These are phyloP conservation scores for Saccharomycopsis guyanensis DNA, from an alignment of 805 yeast species.

Conservation along the genomic window DNA sequence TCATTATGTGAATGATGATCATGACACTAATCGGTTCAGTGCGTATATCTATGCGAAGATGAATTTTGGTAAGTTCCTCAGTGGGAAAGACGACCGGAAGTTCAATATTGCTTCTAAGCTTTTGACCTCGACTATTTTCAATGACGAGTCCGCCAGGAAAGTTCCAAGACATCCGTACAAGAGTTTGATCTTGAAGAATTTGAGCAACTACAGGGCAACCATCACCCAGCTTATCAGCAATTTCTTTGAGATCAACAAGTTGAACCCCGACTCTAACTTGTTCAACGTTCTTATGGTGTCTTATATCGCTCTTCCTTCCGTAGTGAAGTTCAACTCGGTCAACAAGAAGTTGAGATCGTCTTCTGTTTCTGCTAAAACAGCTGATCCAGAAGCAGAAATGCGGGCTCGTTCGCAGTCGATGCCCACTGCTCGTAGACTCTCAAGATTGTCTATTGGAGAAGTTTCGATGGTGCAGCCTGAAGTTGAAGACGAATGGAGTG, in stretches of 20 bases:
- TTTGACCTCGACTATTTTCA: conserved; percentile 9
- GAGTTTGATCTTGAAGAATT: conserved; percentile 6
- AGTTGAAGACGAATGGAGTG: background rate
- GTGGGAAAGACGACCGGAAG: background rate
- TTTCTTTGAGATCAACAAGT: conserved; percentile 12
- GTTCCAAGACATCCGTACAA: conserved; percentile 1
- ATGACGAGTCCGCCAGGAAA: background rate
- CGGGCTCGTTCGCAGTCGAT: background rate
- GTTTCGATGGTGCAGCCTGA: background rate
- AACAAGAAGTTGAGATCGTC: conserved; percentile 11
- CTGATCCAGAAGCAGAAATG: background rate
- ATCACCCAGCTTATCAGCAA: conserved; percentile 4
- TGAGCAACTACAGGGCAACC: conserved; percentile 9
- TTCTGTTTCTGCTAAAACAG: background rate
- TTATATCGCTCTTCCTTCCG: conserved; percentile 11
- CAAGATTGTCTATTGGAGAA: background rate
- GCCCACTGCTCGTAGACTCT: background rate
- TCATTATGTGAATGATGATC: conserved; percentile 1
- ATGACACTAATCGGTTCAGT: conserved; percentile 9
- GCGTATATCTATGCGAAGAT: conserved; percentile 17
- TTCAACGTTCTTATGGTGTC: conserved; percentile 10
- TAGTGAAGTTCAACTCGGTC: conserved; percentile 17
- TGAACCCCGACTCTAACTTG: conserved; percentile 7
- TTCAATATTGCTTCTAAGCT: conserved; percentile 9
- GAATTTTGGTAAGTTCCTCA: conserved; percentile 9